Evolutionary conservation across 2,329 filamentous ascomycete genomes (phyloP).

Genomic region (Tolypocladium inflatum): DNA sequence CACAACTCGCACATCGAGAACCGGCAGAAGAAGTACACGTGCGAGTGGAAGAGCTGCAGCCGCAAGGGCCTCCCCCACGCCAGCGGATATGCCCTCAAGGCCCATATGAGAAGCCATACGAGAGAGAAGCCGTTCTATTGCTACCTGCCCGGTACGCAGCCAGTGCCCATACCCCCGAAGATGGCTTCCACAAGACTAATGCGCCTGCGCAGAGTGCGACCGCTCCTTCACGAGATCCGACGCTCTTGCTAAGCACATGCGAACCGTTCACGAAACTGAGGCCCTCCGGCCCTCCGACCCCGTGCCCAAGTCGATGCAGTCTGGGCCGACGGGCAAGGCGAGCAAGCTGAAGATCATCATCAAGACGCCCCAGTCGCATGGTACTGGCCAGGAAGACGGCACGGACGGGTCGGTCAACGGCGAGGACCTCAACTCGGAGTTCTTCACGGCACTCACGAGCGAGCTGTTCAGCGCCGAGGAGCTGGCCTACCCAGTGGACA

Average conservation of each 20-base stretch:
- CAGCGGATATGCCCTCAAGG: slow-evolving; percentile 89
- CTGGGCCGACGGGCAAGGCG: slow-evolving; percentile 31
- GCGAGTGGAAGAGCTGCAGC: slow-evolving; percentile 87
- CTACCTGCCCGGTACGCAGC: slow-evolving; percentile 67
- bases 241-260: slow-evolving; percentile 95
- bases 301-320: slow-evolving; percentile 59
- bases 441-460: slow-evolving; percentile 43
- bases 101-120: slow-evolving; percentile 96
- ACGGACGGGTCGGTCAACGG: slow-evolving; percentile 43
- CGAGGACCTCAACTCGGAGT: slow-evolving; percentile 49
- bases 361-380: slow-evolving; percentile 49
- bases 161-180: not conserved
- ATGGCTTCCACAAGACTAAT: not conserved
- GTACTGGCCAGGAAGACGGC: slow-evolving; percentile 44
- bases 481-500: slow-evolving; percentile 46
- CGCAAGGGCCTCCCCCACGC: slow-evolving; percentile 87
- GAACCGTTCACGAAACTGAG: slow-evolving; percentile 96
- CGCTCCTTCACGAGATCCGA: slow-evolving; percentile 93
- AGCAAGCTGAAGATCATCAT: slow-evolving; percentile 54
- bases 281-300: slow-evolving; percentile 73
- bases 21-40: slow-evolving; percentile 94
- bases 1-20: slow-evolving; percentile 92
- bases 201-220: slow-evolving; percentile 71
- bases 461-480: slow-evolving; percentile 59
- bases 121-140: slow-evolving; percentile 98